Percentiles rank a stretch among this genome's conserved stretches.
Conservation (phyloP, 2,329 filamentous ascomycete species). For the Fusarium pininemorale region DNA sequence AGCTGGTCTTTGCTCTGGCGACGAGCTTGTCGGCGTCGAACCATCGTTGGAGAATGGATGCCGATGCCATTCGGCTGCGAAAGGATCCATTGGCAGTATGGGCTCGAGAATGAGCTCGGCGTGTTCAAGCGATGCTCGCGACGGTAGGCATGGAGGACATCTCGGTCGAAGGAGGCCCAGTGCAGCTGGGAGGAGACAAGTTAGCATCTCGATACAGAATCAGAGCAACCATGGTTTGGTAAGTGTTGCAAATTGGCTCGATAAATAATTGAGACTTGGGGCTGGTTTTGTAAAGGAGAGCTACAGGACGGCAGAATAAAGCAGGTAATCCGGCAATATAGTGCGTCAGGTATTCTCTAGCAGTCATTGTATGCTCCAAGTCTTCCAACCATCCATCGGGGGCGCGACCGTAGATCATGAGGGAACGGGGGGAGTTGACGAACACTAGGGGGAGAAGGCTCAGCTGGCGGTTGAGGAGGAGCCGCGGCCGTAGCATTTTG, state of each 20-base stretch:
- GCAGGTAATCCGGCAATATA: background rate
- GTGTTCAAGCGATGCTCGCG: slow-evolving; percentile 76
- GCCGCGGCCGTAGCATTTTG: slow-evolving; percentile 51
- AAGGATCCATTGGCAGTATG: slow-evolving; percentile 70
- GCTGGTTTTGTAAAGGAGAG: background rate
- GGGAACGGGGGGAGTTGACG: slow-evolving; percentile 31
- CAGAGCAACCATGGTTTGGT: background rate
- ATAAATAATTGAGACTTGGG: background rate
- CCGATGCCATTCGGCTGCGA: slow-evolving; percentile 72
- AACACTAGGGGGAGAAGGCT: slow-evolving; percentile 48
- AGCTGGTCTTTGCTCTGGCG: slow-evolving; percentile 78
- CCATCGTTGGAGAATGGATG: slow-evolving; percentile 79
- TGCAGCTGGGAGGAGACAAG: slow-evolving; percentile 56
- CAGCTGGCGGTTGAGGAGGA: slow-evolving; percentile 43
- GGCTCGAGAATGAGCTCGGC: slow-evolving; percentile 73
- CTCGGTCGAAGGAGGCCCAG: slow-evolving; percentile 74
- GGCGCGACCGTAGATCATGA: slow-evolving; percentile 1
- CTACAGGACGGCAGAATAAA: background rate
- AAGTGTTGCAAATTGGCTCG: background rate
- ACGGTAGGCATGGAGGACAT: slow-evolving; percentile 78
- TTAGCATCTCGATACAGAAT: slow-evolving; percentile 7
- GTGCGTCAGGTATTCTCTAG: background rate
- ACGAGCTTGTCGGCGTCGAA: slow-evolving; percentile 68
- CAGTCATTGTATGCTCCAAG: background rate
- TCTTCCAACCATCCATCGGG: background rate